Conservation (phyloP, 2,329 filamentous ascomycete species). For the Diaporthe amygdali region DNA sequence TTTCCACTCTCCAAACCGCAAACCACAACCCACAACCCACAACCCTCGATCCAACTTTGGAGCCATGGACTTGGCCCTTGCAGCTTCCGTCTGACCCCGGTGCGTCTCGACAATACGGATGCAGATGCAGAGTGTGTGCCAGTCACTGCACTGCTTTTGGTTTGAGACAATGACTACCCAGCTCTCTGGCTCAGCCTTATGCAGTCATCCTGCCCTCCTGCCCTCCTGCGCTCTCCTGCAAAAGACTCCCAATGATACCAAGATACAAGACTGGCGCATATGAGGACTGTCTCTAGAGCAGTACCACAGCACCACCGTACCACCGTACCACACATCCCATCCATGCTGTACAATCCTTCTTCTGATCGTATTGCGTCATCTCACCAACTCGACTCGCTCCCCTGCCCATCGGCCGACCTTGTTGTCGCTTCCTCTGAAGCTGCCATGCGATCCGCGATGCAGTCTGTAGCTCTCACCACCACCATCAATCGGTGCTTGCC, state of each 20-base stretch:
- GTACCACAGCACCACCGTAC: background rate
- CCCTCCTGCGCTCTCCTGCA: background rate
- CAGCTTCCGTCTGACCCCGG: slow-evolving; percentile 1
- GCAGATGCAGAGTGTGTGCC: background rate
- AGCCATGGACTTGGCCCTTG: slow-evolving; percentile 1
- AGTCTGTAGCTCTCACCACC: background rate
- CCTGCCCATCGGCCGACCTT: background rate
- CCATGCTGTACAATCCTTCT: background rate
- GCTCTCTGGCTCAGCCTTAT: slow-evolving; percentile 19
- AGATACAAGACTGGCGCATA: background rate
- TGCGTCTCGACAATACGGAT: too few species aligned
- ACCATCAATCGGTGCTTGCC: background rate
- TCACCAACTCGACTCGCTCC: background rate
- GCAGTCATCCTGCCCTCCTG: slow-evolving; percentile 13
- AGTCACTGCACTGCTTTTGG: background rate
- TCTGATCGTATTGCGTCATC: slow-evolving; percentile 7
- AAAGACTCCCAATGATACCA: background rate
- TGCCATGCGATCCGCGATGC: background rate
- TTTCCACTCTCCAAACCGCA: background rate
- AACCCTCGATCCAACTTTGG: background rate
- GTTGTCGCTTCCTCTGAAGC: background rate
- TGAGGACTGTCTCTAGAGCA: background rate
- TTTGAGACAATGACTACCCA: background rate
- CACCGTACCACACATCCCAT: background rate
- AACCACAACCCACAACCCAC: background rate